phyloP scores from a whole-genome alignment of 163 green algal species.

The Prototheca wickerhamii region DNA sequence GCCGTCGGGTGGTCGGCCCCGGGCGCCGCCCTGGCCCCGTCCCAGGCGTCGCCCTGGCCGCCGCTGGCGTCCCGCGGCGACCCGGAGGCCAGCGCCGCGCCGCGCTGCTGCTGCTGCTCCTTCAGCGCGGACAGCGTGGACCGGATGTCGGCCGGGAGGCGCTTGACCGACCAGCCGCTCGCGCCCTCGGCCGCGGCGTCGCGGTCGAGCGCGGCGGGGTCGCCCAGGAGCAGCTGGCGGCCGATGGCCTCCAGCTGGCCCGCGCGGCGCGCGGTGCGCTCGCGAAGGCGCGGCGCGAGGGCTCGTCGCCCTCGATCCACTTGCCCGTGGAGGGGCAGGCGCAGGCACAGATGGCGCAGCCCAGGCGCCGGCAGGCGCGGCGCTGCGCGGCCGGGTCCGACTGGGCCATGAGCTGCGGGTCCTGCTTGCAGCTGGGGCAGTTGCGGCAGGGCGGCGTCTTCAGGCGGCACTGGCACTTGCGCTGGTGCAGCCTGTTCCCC shows the following conservation, averaged over 20 bases:
- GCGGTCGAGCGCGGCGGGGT: not conserved
- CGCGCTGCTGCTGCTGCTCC: slow-evolving; percentile 7
- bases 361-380: slow-evolving; percentile 19
- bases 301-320: slow-evolving; percentile 26
- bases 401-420: slow-evolving; percentile 25
- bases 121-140: slow-evolving; percentile 20
- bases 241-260: slow-evolving; percentile 15
- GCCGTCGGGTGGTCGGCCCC: not conserved
- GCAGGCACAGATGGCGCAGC: slow-evolving; percentile 36
- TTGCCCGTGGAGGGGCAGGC: slow-evolving; percentile 32
- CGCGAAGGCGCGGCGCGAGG: slow-evolving; percentile 17
- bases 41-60: no score
- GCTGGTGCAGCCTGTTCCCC: slow-evolving; percentile 30
- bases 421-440: slow-evolving; percentile 33
- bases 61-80: not conserved
- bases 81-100: not conserved
- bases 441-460: slow-evolving; percentile 41
- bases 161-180: slow-evolving; percentile 2
- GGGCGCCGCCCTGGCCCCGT: not conserved
- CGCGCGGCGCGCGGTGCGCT: slow-evolving; percentile 14
- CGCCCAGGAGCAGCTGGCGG: not conserved
- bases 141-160: slow-evolving; percentile 31
- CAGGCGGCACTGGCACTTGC: slow-evolving; percentile 34
- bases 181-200: not conserved
- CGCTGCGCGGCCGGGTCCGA: slow-evolving; percentile 12